Evolutionary conservation across 208 protist genomes (phyloP), one percentile per base, ranked within the genome.

Genomic region (Acanthamoeba castellanii): DNA sequence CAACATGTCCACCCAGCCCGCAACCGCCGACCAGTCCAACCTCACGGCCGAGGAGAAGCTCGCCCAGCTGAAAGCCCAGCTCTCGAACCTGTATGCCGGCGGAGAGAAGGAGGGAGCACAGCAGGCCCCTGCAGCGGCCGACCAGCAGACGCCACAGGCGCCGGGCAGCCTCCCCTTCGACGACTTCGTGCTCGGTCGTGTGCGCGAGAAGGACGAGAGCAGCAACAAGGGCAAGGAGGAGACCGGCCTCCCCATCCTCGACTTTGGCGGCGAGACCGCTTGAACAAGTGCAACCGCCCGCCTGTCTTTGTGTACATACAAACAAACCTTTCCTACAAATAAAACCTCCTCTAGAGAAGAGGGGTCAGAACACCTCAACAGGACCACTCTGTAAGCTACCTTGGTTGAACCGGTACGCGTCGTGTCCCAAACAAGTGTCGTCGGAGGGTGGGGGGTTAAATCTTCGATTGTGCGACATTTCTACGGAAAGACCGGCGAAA

Each of bases 261-360:
- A 84, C 74, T 84, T 84, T 84, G 74, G 74, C 42, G 74, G 74
- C 11, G 74, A 84, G 74, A 84, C 74, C 11, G 74, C 74, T 16
- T 84, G 22, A 84, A 55, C 9, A 57, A 0, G 25, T n/a, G 20
- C 25, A 66, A n/a, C 0, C 37, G 37, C 37, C 37, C 37, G 1
- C 5, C 5, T 0, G 2, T 45, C 37, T 78, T 22, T 78, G 18
- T 78, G 70, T 78, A 78, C 34, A 78, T 78, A 78, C 66, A 47
- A 47, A 47, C 45, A 3, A 42, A 42, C 37, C 37, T 42, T 22
- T 7, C 25, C 70, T 7, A 4, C 70, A 78, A 45, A 34, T 11
- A 27, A 25, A 7, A 47, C 0, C 25, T 2, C 70, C 70, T 66
- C 59, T n/a, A 66, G 59, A 66, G 25, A 22, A 66, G 59, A 22